Base-by-base conservation (phyloP, 805 yeast genomes). In the Torulaspora delbrueckii region DNA sequence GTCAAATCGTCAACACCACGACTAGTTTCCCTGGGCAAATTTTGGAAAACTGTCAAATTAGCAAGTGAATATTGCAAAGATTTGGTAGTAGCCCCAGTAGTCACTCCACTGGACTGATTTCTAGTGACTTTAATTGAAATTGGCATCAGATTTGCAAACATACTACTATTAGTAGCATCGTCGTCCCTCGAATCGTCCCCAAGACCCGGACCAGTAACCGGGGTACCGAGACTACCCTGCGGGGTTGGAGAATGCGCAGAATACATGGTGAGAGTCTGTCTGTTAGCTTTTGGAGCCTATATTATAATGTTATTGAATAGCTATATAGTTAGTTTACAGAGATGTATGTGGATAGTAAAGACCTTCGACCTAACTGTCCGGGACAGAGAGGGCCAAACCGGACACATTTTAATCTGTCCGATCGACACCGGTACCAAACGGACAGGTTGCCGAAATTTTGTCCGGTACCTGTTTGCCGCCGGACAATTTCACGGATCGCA, bases 1-100 rank as follows among this genome's bases (percentile, higher is more conserved):
- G 76, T 74, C 51, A 82, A 65, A 43, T 79, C 79, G 38, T 81
- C 79, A 4, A 79, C 75, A 12, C 95, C 95, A 50, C 73, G 72
- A 45, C 70, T 68, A 3, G 66, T 55, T 33, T 62, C 65, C 26
- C 52, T 52, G 19, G 68, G 68, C 44, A 64, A 48, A 39, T 56
- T 58, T 40, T 64, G 66, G 48, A 62, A 64, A 9, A 64, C 57
- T 18, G 54, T 60, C 41, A 64, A 49, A 39, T 62, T 63, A 1
- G 62, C 57, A 23, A 64, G 40, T 6, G 67, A 58, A 34, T 57
- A 61, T 40, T 61, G 67, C 41, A 57, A n/a, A 3, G 57, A 52
- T 45, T 52, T 56, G 23, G 46, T 47, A 3, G 51, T 28, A 8
- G 32, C 24, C 3, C 34, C 31, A 5, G 45, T 19, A 9, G 43